These are phyloP conservation scores for Ophiosphaerella korrae DNA, from an alignment of 2,329 filamentous ascomycete genomes.

Conservation along the genomic window DNA sequence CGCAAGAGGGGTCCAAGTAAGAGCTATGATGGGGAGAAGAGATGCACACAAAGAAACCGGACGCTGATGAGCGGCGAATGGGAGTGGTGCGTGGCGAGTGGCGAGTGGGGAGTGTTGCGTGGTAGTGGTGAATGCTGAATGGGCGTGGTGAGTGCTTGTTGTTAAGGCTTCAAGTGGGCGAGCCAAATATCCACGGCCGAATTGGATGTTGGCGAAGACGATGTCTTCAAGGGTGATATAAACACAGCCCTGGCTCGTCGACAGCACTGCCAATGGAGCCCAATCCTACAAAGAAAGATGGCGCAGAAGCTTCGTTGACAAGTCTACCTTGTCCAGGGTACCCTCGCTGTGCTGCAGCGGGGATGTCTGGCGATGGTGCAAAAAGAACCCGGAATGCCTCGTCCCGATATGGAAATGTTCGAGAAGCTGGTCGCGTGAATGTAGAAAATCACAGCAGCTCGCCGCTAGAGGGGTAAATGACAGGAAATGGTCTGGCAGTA, in stretches of 20 bases:
- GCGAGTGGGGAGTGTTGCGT: conserved; percentile 3
- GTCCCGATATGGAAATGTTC: conserved; percentile 46
- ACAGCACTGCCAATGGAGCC: conserved; percentile 45
- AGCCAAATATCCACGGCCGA: conserved; percentile 22
- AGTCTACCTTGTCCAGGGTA: conserved; percentile 40
- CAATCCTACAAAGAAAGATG: conserved; percentile 39
- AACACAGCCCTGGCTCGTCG: conserved; percentile 43
- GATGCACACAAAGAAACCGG: conserved; percentile 17
- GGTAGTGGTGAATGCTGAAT: conserved; percentile 21
- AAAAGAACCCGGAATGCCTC: conserved; percentile 37
- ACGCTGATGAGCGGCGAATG: conserved; percentile 12
- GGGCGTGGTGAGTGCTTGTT: not conserved
- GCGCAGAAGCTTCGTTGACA: conserved; percentile 45
- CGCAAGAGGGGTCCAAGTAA: conserved; percentile 18
- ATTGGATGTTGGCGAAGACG: conserved; percentile 32
- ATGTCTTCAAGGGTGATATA: conserved; percentile 45
- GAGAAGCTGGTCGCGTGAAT: conserved; percentile 34
- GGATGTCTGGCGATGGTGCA: conserved; percentile 34
- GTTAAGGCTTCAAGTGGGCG: too few relatives aligned
- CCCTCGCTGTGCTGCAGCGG: conserved; percentile 44
- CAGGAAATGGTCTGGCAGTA: conserved; percentile 37
- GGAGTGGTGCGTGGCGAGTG: too few relatives aligned
- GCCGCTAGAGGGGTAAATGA: conserved; percentile 25
- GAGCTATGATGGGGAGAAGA: conserved; percentile 19
- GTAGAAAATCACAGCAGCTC: conserved; percentile 39